Base-by-base conservation (phyloP, 129 eudicot species). In the Centrapalus pauciflorus region DNA sequence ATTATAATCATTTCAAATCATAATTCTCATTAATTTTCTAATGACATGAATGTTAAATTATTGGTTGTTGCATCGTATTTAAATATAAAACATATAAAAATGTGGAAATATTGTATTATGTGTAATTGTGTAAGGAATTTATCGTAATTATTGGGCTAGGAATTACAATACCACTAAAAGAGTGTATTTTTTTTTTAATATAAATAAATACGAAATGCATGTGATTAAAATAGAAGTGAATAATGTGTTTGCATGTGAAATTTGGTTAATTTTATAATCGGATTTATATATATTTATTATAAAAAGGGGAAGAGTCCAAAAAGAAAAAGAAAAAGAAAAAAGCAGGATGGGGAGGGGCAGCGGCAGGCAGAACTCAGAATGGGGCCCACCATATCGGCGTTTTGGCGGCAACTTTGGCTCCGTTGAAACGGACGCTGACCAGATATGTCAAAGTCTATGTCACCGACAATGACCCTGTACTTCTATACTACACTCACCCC, bases 381-480 rank as follows among this genome's bases (percentile, higher is more conserved):
- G 63, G 77, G 77, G 23, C 70, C 70, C 24, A 49, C 40, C 23
- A 9, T 40, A 71, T 71, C 70, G 24, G 20, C 52, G 17, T 72
- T 61, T 71, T 72, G 77, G 77, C 70, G 76, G 69, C 61, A 71
- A 71, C 23, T 68, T 33, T 35, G 55, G 30, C 10, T 17, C 13
- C 67, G 48, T 70, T 60, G 69, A 61, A 60, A 35, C 28, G 29
- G 51, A 48, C 28, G 23, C 61, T 72, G 77, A 72, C 77, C 6
- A 25, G 0, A 48, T 11, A 24, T 1, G 76, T 71, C 76, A 71
- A 71, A 61, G 41, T 52, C 54, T 1, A 55, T 14, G 23, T 45
- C 77, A 63, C 77, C 77, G 77, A 72, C 70, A 71, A 59, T 46
- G 75, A 57, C 67, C 67, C 30, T 17, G 3, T 5, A 19, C 7